Evolutionary conservation across 2,329 filamentous ascomycete genomes (phyloP).

Genomic region (Colletotrichum godetiae): DNA sequence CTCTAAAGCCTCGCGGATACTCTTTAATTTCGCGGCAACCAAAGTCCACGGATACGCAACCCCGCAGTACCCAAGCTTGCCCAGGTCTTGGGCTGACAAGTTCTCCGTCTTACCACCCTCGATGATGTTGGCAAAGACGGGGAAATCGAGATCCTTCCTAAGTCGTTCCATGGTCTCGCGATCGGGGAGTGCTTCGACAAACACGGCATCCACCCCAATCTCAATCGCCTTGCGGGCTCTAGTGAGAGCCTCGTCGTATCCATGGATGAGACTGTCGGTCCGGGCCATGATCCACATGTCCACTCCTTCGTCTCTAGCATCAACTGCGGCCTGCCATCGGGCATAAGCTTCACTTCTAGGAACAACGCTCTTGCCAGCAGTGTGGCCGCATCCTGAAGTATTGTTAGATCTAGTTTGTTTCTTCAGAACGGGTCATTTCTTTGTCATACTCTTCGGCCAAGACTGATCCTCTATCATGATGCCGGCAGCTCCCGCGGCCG

Average conservation of each 20-base stretch:
- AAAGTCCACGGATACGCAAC: slow-evolving; percentile 58
- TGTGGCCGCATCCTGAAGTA: slow-evolving; percentile 48
- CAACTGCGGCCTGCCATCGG: slow-evolving; percentile 56
- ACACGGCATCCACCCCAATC: slow-evolving; percentile 58
- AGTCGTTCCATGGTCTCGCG: slow-evolving; percentile 53
- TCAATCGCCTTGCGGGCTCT: slow-evolving; percentile 53
- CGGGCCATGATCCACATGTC: slow-evolving; percentile 59
- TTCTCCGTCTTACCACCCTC: slow-evolving; percentile 50
- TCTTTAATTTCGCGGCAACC: slow-evolving; percentile 55
- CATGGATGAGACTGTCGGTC: slow-evolving; percentile 54
- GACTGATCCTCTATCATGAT: slow-evolving; percentile 60
- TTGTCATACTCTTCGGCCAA: slow-evolving; percentile 56
- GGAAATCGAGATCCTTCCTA: slow-evolving; percentile 49
- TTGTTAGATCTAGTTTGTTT: not conserved
- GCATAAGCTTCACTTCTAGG: slow-evolving; percentile 57
- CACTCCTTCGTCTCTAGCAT: slow-evolving; percentile 55
- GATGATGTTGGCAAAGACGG: slow-evolving; percentile 53
- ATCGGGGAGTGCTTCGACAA: slow-evolving; percentile 55
- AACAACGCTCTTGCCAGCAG: slow-evolving; percentile 58
- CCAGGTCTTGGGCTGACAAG: slow-evolving; percentile 46
- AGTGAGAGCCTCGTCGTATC: slow-evolving; percentile 57
- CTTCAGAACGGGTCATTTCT: not conserved
- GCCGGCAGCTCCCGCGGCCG: slow-evolving; percentile 51
- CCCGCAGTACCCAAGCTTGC: slow-evolving; percentile 50
- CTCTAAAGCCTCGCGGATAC: slow-evolving; percentile 50